phyloP scores from a whole-genome alignment of 106 monocot genomes.

The Acanthochlamys bracteata region DNA sequence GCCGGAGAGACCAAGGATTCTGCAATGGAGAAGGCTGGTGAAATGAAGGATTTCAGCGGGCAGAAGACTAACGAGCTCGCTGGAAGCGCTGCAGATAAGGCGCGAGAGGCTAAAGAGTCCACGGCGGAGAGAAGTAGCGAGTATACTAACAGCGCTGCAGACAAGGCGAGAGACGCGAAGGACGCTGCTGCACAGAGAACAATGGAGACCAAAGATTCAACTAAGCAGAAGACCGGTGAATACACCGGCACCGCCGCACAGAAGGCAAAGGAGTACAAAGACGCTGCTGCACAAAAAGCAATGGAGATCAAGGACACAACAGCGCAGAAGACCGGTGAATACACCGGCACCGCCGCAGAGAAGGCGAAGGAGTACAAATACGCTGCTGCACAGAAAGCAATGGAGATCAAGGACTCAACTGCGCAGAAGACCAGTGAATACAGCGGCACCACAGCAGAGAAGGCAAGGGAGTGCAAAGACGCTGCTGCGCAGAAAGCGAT shows the following conservation, averaged over 20 bases:
- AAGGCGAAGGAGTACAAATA: constrained; percentile 14
- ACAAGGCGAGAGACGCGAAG: constrained; percentile 5
- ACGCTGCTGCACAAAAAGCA: constrained; percentile 2
- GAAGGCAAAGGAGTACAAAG: constrained; percentile 8
- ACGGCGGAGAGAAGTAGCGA: constrained; percentile 13
- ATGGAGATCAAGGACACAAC: constrained; percentile 7
- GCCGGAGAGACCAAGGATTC: constrained; percentile 18
- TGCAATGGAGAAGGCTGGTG: constrained; percentile 12
- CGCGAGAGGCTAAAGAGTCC: constrained; percentile 19
- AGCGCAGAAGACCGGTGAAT: background rate
- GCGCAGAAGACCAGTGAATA: constrained; percentile 2
- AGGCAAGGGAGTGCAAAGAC: constrained; percentile 11
- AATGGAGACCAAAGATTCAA: constrained; percentile 5
- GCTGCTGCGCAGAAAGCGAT: constrained; percentile 3
- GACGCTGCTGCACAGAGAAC: constrained; percentile 9
- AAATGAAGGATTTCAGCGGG: constrained; percentile 15
- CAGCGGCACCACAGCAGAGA: constrained; percentile 5
- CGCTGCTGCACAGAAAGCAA: constrained; percentile 2
- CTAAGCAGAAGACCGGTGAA: constrained; percentile 5
- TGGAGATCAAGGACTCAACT: constrained; percentile 7
- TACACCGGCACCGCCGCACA: constrained; percentile 9
- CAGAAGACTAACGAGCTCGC: constrained; percentile 17
- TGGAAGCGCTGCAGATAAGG: constrained; percentile 3
- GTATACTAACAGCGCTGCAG: constrained; percentile 7
- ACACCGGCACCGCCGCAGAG: constrained; percentile 2